Base-by-base conservation (phyloP, 225 moss, liverwort and hornwort genomes). In the Ulota crispa region DNA sequence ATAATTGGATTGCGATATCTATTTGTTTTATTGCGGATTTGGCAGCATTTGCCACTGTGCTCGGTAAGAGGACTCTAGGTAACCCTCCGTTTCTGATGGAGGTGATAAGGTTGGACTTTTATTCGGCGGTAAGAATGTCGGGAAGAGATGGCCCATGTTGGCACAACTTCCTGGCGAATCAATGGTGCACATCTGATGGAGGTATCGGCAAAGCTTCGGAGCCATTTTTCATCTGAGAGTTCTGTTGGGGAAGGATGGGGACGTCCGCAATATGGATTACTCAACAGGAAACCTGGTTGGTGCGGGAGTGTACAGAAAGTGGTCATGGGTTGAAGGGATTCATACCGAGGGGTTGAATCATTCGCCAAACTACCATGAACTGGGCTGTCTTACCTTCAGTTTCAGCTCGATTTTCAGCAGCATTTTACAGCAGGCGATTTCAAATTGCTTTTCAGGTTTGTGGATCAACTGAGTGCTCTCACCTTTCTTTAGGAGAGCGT, bases 21-120 rank as follows among this genome's bases (percentile, higher is more conserved):
- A 78, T 75, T 83, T 76, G 67, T 71, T 81, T 31, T 80, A 78
- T 77, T 81, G 67, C 85, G 83, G 80, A 78, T 81, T 81, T 75
- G 89, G 87, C 89, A 89, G 85, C 89, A 89, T 85, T 87, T 89
- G 87, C 87, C 87, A 56, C 81, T 36, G 81, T 63, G 61, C 55
- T 83, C 52, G 78, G 71, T 75, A 62, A 53, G 59, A 59, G 75
- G 74, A 70, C 54, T 71, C 60, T 67, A 84, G 84, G 30, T 81
- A 75, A 36, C 42, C 70, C 81, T 64, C 70, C 61, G 19, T 74
- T 70, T 79, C 78, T 81, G 59, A 70, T 83, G 75, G 71, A 84
- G 89, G 81, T 81, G 78, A 62, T 84, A 23, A 81, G 78, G 78
- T 72, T 26, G 83, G 65, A 56, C 71, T 71, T 78, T 54, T 79